phyloP scores from a whole-genome alignment of 768 basidiomycete genomes.

The Podaxis rugospora region DNA sequence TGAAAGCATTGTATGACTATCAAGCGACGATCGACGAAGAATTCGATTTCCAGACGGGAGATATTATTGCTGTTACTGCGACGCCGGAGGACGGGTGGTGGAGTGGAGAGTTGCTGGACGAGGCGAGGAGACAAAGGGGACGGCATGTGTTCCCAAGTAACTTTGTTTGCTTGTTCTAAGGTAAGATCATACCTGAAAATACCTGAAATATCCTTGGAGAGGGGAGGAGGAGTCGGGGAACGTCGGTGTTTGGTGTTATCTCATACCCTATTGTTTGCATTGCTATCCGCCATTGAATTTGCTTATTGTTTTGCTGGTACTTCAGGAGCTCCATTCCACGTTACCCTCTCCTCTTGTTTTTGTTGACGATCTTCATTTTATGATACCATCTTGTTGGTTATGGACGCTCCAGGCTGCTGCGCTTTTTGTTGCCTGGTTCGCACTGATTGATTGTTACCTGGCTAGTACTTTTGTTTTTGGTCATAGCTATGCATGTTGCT shows the following conservation, averaged over 20 bases:
- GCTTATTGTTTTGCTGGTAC: neutral
- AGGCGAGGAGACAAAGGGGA: slow-evolving; percentile 63
- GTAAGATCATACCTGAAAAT: neutral
- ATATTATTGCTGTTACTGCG: slow-evolving; percentile 92
- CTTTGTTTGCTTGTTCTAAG: slow-evolving; percentile 75
- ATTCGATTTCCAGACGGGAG: slow-evolving; percentile 93
- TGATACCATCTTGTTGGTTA: slow-evolving; percentile 12
- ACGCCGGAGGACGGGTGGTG: slow-evolving; percentile 99
- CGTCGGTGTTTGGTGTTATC: neutral
- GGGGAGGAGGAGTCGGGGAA: neutral
- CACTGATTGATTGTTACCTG: neutral
- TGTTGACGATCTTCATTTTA: neutral
- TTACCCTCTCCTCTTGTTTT: neutral
- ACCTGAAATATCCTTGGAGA: neutral
- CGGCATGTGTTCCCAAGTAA: slow-evolving; percentile 86
- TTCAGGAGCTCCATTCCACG: slow-evolving; percentile 2
- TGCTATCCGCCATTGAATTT: neutral
- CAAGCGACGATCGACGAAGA: slow-evolving; percentile 83
- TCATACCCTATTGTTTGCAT: neutral
- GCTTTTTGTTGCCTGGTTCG: slow-evolving; percentile 9
- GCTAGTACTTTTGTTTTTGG: neutral
- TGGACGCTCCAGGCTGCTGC: slow-evolving; percentile 19
- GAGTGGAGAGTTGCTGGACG: slow-evolving; percentile 85
- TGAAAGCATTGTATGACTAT: slow-evolving; percentile 90
- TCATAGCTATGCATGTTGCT: neutral